Evolutionary conservation across 1,284 basidiomycete species (phyloP).

Genomic region (Ganoderma lucidum): DNA sequence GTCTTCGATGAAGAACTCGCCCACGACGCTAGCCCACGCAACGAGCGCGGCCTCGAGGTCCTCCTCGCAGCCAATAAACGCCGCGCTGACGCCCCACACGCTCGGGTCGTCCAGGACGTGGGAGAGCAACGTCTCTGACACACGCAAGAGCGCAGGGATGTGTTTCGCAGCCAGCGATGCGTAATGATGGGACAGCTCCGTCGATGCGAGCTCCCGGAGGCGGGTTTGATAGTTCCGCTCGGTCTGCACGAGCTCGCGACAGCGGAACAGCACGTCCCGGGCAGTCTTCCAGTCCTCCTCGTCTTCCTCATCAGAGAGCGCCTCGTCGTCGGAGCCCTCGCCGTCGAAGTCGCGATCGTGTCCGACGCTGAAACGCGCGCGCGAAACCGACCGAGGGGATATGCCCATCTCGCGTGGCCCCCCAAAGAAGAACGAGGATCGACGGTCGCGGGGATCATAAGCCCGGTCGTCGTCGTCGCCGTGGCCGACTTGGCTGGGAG

Average conservation of each 20-base stretch:
- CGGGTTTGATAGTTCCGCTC: constrained; percentile 68
- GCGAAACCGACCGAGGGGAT: constrained; percentile 29
- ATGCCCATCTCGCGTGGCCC: constrained; percentile 33
- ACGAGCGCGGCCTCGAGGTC: constrained; percentile 64
- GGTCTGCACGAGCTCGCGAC: constrained; percentile 69
- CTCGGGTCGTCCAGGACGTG: constrained; percentile 66
- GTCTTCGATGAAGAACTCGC: constrained; percentile 57
- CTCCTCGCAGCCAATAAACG: constrained; percentile 63
- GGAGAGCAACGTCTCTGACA: constrained; percentile 55
- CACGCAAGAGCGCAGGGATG: constrained; percentile 55
- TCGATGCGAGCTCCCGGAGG: constrained; percentile 50
- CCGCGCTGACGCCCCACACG: constrained; percentile 64
- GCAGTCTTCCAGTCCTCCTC: constrained; percentile 60
- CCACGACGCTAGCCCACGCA: constrained; percentile 69
- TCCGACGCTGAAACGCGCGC: constrained; percentile 35
- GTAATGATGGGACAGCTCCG: constrained; percentile 50
- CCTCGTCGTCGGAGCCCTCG: constrained; percentile 33
- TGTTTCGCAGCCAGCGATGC: constrained; percentile 63
- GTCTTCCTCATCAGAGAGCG: constrained; percentile 34
- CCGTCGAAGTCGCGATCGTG: constrained; percentile 31
- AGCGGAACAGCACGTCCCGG: constrained; percentile 63
- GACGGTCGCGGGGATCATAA: constrained; percentile 23
- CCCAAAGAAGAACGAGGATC: constrained; percentile 36
- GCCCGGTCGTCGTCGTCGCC: constrained; percentile 24
- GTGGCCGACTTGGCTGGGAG: constrained; percentile 29